Conservation (phyloP, 1,284 basidiomycete genomes). For the Microbotryum silenes-acaulis region DNA sequence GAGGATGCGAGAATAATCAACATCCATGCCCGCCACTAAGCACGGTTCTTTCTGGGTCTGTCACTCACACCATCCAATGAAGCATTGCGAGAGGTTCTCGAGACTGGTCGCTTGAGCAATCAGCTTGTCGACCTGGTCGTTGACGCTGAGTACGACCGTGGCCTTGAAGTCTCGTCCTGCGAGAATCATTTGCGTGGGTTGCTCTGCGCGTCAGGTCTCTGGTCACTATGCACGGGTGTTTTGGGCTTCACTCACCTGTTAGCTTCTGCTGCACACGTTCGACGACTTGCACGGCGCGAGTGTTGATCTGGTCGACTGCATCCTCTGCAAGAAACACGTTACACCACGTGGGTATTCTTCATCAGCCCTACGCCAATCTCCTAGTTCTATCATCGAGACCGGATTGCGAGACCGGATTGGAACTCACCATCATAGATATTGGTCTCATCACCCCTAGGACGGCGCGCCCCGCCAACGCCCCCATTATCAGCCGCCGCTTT, state of each 20-base stretch:
- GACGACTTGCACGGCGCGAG: slow-evolving; percentile 79
- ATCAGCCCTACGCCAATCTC: slow-evolving; percentile 39
- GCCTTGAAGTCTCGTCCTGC: slow-evolving; percentile 84
- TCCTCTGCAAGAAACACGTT: slow-evolving; percentile 44
- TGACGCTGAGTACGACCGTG: slow-evolving; percentile 60
- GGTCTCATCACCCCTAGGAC: slow-evolving; percentile 35
- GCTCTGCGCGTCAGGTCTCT: background rate
- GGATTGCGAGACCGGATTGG: no score
- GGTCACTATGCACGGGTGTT: background rate
- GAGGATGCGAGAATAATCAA: background rate
- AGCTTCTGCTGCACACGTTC: slow-evolving; percentile 89
- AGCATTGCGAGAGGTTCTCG: slow-evolving; percentile 90
- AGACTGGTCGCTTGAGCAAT: slow-evolving; percentile 83
- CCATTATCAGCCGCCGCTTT: slow-evolving; percentile 12
- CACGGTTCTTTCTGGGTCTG: no score
- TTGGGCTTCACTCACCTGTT: slow-evolving; percentile 52
- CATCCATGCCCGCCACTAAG: background rate
- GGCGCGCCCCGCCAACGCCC: slow-evolving; percentile 36
- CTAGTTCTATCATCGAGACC: no score
- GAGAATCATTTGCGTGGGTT: background rate
- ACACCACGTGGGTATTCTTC: slow-evolving; percentile 8
- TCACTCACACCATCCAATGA: slow-evolving; percentile 68
- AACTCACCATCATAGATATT: slow-evolving; percentile 32
- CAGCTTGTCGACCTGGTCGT: slow-evolving; percentile 68
- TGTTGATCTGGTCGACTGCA: slow-evolving; percentile 72